These are phyloP conservation scores for Phaeosphaeriaceae sp. DNA, from an alignment of 2,329 filamentous ascomycete species.

Conservation along the genomic window DNA sequence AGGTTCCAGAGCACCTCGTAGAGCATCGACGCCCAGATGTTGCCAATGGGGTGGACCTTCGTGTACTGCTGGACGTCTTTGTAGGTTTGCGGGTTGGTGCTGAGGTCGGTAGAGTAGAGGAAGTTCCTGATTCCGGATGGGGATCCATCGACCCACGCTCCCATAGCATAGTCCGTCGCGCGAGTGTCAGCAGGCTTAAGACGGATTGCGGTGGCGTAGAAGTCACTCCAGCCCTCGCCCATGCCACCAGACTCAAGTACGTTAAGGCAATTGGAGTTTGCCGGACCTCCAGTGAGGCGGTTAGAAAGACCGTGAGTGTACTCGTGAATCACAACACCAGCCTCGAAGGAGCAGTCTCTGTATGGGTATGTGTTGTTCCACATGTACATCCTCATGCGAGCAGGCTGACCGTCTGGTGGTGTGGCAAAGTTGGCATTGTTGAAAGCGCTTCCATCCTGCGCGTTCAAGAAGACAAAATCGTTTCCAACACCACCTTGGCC, in stretches of 20 bases:
- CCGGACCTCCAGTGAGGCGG: conserved; percentile 66
- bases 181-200: conserved; percentile 58
- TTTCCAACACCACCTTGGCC: conserved; percentile 59
- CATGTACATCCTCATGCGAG: conserved; percentile 68
- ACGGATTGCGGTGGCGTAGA: conserved; percentile 62
- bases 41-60: conserved; percentile 59
- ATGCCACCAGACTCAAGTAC: conserved; percentile 62
- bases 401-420: conserved; percentile 47
- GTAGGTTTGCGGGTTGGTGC: conserved; percentile 62
- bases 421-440: conserved; percentile 69
- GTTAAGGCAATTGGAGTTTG: conserved; percentile 60
- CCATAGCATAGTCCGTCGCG: conserved; percentile 58
- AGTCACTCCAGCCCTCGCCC: conserved; percentile 68
- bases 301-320: conserved; percentile 58
- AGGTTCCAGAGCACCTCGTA: conserved; percentile 68
- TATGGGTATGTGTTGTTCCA: conserved; percentile 59
- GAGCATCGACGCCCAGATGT: conserved; percentile 61
- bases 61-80: conserved; percentile 50
- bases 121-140: conserved; percentile 58
- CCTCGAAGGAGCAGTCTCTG: conserved; percentile 66
- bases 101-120: conserved; percentile 61
- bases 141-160: conserved; percentile 58
- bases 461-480: conserved; percentile 64
- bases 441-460: conserved; percentile 62
- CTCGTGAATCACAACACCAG: conserved; percentile 66